Evolutionary conservation across 139 green algal species (phyloP), one percentile per base, ranked within the genome.

Genomic region (Desmodesmus armatus): DNA sequence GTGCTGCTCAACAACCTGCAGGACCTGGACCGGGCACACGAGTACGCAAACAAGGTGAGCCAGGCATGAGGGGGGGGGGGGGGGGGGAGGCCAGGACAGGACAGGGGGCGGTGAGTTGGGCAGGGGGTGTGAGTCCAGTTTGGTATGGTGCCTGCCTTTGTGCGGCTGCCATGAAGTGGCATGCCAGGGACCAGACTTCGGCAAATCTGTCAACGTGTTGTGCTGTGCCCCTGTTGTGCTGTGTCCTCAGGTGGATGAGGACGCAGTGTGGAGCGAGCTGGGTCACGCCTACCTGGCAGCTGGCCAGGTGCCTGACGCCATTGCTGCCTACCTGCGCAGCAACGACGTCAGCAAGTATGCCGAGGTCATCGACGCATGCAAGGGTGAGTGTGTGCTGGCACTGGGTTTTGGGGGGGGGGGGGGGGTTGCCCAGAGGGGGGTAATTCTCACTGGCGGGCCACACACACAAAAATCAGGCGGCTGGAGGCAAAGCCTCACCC

Each of bases 1-100:
- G 97, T 99, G 78, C 90, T 99, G 77, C 87, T 99, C 62, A 94
- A 98, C n/a, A 93, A 98, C 84, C 78, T 98, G 35, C 90, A 94
- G 44, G 93, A 96, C 90, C 83, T 98, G 67, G 87, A 95, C 41
- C 89, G 96, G n/a, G 97, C 95, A 1, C 87, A 93, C 35, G 97
- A 99, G 75, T 99, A 95, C 53, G 92, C 92, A 23, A 85, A 87
- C 82, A 95, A 95, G 89, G 85, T 82, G 35, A 39, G 69, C 47
- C n/a, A n/a, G n/a, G n/a, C n/a, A n/a, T n/a, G n/a, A n/a, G n/a
- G n/a, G n/a, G n/a, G n/a, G n/a, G n/a, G n/a, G n/a, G n/a, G n/a
- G n/a, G n/a, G n/a, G n/a, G n/a, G n/a, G n/a, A n/a, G n/a, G n/a
- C n/a, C n/a, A n/a, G n/a, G n/a, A n/a, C n/a, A n/a, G n/a, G n/a